Evolutionary conservation across 208 protist genomes (phyloP).

Genomic region (Wallacemonas collosoma): DNA sequence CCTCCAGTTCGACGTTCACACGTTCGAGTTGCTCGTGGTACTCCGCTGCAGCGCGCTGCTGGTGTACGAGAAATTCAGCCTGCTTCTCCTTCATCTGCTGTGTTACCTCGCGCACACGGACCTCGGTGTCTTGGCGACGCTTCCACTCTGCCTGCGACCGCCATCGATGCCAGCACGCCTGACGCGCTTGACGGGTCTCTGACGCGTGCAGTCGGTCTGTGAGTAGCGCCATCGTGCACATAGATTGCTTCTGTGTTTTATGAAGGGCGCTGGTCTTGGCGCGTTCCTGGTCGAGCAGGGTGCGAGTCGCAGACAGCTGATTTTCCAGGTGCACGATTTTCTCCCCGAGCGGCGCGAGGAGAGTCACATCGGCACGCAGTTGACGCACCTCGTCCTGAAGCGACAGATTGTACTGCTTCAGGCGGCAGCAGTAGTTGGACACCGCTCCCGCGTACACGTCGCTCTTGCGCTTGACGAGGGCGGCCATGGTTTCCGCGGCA

Average conservation of each 20-base stretch:
- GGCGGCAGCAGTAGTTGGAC: conserved; percentile 22
- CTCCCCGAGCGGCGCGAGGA: conserved; percentile 39
- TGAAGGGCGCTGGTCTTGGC: conserved; percentile 5
- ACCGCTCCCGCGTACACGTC: conserved; percentile 6
- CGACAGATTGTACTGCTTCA: conserved; percentile 22
- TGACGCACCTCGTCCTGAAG: conserved; percentile 19
- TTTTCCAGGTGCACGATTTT: conserved; percentile 31
- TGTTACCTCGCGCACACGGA: not conserved
- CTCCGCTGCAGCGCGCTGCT: conserved; percentile 17
- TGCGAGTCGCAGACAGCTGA: conserved; percentile 13
- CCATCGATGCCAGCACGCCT: conserved; percentile 27
- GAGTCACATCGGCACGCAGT: conserved; percentile 22
- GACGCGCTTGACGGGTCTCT: conserved; percentile 12
- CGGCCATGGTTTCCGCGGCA: not conserved
- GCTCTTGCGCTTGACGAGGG: not conserved
- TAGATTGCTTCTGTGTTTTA: not conserved
- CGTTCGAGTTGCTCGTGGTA: conserved; percentile 22
- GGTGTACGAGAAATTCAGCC: conserved; percentile 6
- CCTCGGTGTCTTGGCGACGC: not conserved
- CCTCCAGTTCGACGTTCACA: conserved; percentile 18
- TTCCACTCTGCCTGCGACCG: not conserved
- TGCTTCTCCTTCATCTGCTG: conserved; percentile 21
- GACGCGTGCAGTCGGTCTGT: conserved; percentile 18
- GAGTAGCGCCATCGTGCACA: conserved; percentile 12
- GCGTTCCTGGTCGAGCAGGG: conserved; percentile 21